A percentile compares a stretch with the other conserved stretches of the same genome.
Evolutionary conservation across 1,284 basidiomycete species (phyloP).

Genomic region (Ceratobasidium sp.): DNA sequence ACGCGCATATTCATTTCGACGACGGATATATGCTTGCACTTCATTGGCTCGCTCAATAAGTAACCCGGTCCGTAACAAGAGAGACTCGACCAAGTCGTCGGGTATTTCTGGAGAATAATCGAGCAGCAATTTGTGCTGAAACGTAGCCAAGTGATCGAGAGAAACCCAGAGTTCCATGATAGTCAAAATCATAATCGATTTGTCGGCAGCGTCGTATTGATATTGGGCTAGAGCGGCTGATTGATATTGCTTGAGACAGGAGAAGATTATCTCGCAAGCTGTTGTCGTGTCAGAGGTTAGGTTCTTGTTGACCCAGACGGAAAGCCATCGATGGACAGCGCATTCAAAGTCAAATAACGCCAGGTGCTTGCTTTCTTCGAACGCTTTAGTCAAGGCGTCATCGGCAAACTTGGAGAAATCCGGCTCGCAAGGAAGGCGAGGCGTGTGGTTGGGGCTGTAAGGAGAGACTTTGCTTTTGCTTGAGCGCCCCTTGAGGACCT

Average conservation of each 20-base stretch:
- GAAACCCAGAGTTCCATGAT: constrained; percentile 44
- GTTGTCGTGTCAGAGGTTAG: background rate
- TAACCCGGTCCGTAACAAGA: constrained; percentile 52
- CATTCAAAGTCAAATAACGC: constrained; percentile 16
- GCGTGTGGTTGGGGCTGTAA: background rate
- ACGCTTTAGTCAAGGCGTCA: background rate
- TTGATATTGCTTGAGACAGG: constrained; percentile 9
- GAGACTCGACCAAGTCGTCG: constrained; percentile 49
- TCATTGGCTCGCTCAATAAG: constrained; percentile 47
- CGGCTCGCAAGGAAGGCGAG: background rate
- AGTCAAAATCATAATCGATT: constrained; percentile 56
- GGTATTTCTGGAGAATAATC: constrained; percentile 58
- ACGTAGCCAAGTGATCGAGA: constrained; percentile 52
- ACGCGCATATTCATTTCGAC: constrained; percentile 44
- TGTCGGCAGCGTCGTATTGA: background rate
- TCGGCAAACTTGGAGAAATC: background rate
- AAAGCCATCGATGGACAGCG: background rate
- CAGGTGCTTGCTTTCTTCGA: background rate
- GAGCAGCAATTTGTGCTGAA: constrained; percentile 50
- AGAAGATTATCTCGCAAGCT: background rate
- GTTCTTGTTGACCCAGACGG: background rate
- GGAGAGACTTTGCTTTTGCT: background rate
- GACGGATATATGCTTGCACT: constrained; percentile 49
- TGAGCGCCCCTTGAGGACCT: background rate
- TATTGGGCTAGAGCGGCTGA: background rate